A percentile compares a stretch with the other conserved stretches of the same genome.
Evolutionary conservation across 2,329 filamentous ascomycete genomes (phyloP).

Genomic region (Fusarium sp.): DNA sequence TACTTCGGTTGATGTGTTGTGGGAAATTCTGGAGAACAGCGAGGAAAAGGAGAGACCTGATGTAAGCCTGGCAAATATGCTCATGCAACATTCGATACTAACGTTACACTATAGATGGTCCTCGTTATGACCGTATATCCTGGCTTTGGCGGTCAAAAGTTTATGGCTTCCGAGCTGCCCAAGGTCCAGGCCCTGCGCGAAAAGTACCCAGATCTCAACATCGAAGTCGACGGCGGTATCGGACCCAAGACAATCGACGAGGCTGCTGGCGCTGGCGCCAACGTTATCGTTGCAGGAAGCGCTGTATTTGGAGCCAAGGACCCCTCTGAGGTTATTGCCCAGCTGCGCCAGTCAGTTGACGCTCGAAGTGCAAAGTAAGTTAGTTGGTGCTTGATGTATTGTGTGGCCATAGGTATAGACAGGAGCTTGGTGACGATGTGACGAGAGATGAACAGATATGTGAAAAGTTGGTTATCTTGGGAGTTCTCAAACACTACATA

Average conservation of each 20-base stretch:
- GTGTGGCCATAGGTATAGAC: constrained; percentile 29
- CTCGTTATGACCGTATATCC: constrained; percentile 98
- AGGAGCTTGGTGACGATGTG: constrained; percentile 38
- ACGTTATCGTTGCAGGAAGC: constrained; percentile 97
- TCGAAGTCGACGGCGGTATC: constrained; percentile 95
- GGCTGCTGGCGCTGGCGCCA: constrained; percentile 94
- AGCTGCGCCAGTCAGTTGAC: constrained; percentile 84
- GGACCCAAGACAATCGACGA: constrained; percentile 91
- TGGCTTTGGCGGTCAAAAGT: constrained; percentile 97
- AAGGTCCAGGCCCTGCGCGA: constrained; percentile 88
- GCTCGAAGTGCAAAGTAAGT: constrained; percentile 59
- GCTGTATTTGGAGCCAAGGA: constrained; percentile 95
- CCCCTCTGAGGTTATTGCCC: constrained; percentile 86
- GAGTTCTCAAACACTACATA: constrained; percentile 3
- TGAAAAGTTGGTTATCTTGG: constrained; percentile 11
- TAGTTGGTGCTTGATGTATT: constrained; percentile 50
- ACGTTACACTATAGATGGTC: constrained; percentile 78
- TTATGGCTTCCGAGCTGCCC: constrained; percentile 95
- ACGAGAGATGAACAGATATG: constrained; percentile 32
- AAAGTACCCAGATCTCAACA: constrained; percentile 91
- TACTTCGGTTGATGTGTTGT: constrained; percentile 91
- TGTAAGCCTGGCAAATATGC: constrained; percentile 68
- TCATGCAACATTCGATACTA: constrained; percentile 15
- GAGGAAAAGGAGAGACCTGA: constrained; percentile 85
- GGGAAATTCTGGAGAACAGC: constrained; percentile 83